phyloP scores from a whole-genome alignment of 1,284 basidiomycete species.

The Megacollybia platyphylla region DNA sequence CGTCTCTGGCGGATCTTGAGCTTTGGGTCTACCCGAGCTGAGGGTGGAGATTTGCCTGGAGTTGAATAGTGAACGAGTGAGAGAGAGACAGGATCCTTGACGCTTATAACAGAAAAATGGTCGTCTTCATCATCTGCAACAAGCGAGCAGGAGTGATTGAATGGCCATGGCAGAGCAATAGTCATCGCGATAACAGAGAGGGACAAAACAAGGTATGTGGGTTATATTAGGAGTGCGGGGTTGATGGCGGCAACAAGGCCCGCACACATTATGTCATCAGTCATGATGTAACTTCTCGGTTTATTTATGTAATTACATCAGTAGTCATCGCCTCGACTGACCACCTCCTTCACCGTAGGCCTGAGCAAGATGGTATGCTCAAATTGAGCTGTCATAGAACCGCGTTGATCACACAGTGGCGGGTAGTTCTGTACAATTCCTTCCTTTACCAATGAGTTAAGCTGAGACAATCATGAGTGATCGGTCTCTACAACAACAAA shows the following conservation, averaged over 20 bases:
- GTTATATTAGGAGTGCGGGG: conserved; percentile 5
- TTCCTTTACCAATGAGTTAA: conserved; percentile 83
- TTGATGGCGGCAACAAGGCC: background rate
- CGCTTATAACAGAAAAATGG: background rate
- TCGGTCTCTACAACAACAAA: conserved; percentile 4
- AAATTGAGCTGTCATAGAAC: conserved; percentile 88
- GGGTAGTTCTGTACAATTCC: conserved; percentile 91
- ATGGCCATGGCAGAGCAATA: conserved; percentile 10
- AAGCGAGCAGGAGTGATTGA: background rate
- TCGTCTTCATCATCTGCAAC: background rate
- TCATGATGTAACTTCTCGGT: too few relatives aligned
- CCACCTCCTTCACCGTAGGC: conserved; percentile 90
- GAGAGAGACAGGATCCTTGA: background rate
- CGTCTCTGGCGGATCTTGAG: conserved; percentile 40
- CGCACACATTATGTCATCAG: too few relatives aligned
- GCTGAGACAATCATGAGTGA: conserved; percentile 25
- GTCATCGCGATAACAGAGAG: conserved; percentile 9
- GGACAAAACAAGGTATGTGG: conserved; percentile 8
- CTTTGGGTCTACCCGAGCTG: conserved; percentile 53
- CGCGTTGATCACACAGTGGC: conserved; percentile 75
- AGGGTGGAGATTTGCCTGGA: conserved; percentile 55
- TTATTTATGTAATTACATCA: conserved; percentile 16
- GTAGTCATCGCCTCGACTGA: conserved; percentile 91
- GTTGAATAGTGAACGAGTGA: conserved; percentile 46
- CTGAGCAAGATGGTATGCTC: conserved; percentile 90